These are phyloP conservation scores for Lasiodiplodia theobromae DNA, from an alignment of 2,329 filamentous ascomycete genomes.

Conservation along the genomic window DNA sequence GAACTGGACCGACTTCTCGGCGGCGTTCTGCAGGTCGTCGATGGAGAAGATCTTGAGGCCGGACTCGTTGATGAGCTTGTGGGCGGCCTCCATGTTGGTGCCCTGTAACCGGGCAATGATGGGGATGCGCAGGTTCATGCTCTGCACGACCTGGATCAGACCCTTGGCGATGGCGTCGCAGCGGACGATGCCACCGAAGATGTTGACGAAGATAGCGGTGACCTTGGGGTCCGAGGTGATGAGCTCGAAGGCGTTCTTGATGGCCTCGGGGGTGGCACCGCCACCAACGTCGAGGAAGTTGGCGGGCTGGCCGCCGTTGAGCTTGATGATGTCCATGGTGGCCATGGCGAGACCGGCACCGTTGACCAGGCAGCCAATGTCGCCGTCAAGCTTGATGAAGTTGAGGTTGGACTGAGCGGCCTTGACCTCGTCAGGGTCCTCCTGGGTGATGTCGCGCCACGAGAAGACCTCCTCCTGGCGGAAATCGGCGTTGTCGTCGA, in stretches of 20 bases:
- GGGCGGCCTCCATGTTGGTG: slow-evolving; percentile 96
- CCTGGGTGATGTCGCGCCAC: slow-evolving; percentile 93
- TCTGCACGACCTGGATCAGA: slow-evolving; percentile 91
- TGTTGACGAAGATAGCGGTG: slow-evolving; percentile 99
- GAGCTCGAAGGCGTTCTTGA: slow-evolving; percentile 96
- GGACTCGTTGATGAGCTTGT: slow-evolving; percentile 92
- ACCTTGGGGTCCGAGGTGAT: slow-evolving; percentile 99
- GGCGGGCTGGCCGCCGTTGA: slow-evolving; percentile 93
- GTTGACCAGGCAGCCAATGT: slow-evolving; percentile 99
- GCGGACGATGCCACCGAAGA: slow-evolving; percentile 98
- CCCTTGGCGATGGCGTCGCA: slow-evolving; percentile 98
- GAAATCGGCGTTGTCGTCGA: slow-evolving; percentile 99
- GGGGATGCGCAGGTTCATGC: slow-evolving; percentile 94
- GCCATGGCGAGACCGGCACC: slow-evolving; percentile 99
- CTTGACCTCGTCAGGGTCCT: slow-evolving; percentile 97
- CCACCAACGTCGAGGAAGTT: slow-evolving; percentile 99
- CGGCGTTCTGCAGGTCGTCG: slow-evolving; percentile 94
- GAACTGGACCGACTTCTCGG: slow-evolving; percentile 98
- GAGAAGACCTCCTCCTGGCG: slow-evolving; percentile 95
- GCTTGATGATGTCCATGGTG: slow-evolving; percentile 99
- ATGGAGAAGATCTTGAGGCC: slow-evolving; percentile 99
- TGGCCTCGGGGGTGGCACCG: slow-evolving; percentile 94
- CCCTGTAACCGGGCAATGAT: slow-evolving; percentile 97
- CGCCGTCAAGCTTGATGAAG: slow-evolving; percentile 99
- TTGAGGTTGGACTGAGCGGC: slow-evolving; percentile 93